Conservation (phyloP, 192 early-diverging fungal species). For the Backusella liffmaniae region DNA sequence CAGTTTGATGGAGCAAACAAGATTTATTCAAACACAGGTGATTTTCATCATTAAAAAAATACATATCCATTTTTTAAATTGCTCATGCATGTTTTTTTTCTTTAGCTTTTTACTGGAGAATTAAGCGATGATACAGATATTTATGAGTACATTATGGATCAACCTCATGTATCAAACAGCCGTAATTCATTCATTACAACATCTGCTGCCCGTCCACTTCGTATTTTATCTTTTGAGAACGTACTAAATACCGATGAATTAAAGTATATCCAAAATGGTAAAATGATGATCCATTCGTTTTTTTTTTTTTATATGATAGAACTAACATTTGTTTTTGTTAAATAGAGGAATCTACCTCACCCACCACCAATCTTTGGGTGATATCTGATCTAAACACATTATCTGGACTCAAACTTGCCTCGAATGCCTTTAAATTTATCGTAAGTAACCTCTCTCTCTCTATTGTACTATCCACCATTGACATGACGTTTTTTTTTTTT, state of each 20-base stretch:
- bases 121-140: constrained; percentile 56
- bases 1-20: constrained; percentile 26
- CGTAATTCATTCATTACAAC: constrained; percentile 70
- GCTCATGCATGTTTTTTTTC: neutral
- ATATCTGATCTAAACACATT: constrained; percentile 54
- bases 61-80: no score
- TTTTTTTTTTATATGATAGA: no score
- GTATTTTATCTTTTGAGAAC: constrained; percentile 36
- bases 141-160: constrained; percentile 71
- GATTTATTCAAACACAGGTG: constrained; percentile 31
- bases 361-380: constrained; percentile 43
- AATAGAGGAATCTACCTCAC: constrained; percentile 2
- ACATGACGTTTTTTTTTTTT: no score
- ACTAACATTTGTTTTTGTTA: neutral
- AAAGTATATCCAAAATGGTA: constrained; percentile 9
- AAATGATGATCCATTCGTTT: neutral
- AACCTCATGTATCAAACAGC: constrained; percentile 52
- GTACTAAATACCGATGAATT: neutral
- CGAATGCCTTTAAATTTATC: constrained; percentile 46
- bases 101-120: constrained; percentile 51
- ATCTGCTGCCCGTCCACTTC: constrained; percentile 42
- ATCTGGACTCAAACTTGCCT: constrained; percentile 50
- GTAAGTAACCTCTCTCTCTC: constrained; percentile 15
- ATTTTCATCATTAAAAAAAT: neutral
- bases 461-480: neutral